phyloP scores from a whole-genome alignment of 2,329 filamentous ascomycete genomes.

The Ceratocystis alfenasii region DNA sequence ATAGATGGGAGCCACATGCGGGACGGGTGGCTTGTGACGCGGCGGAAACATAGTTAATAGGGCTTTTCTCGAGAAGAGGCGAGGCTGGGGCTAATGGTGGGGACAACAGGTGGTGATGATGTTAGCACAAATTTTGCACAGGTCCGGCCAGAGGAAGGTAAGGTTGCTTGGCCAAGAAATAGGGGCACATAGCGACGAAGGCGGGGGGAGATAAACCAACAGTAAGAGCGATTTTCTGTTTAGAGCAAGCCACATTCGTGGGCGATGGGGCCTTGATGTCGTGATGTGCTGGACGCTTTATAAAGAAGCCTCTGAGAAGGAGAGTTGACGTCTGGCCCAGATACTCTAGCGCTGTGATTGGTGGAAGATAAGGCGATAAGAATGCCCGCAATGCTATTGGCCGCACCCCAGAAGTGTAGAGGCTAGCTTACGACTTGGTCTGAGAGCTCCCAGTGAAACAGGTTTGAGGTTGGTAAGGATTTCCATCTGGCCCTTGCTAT shows the following conservation, averaged over 20 bases:
- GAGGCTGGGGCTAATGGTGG: background rate
- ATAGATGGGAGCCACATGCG: slow-evolving; percentile 53
- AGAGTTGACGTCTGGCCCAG: no score
- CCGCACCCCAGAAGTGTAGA: no score
- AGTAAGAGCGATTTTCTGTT: no score
- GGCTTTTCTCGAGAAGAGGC: background rate
- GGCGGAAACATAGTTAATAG: slow-evolving; percentile 13
- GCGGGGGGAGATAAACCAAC: no score
- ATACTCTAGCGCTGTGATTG: background rate
- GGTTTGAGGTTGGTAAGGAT: background rate
- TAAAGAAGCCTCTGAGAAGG: no score
- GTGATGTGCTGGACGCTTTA: no score
- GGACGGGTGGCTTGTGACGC: slow-evolving; percentile 31
- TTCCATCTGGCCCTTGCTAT: background rate
- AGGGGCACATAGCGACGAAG: no score
- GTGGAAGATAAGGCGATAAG: slow-evolving; percentile 4
- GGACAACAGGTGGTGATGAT: background rate
- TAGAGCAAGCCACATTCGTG: no score
- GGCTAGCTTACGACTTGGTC: background rate
- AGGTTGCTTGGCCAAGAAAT: no score
- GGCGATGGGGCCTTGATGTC: no score
- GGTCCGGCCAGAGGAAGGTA: no score
- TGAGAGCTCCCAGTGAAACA: slow-evolving; percentile 1
- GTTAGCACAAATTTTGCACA: background rate
- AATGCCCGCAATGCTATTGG: no score